Evolutionary conservation across 768 basidiomycete species (phyloP).

Genomic region (Naganishia randhawae): DNA sequence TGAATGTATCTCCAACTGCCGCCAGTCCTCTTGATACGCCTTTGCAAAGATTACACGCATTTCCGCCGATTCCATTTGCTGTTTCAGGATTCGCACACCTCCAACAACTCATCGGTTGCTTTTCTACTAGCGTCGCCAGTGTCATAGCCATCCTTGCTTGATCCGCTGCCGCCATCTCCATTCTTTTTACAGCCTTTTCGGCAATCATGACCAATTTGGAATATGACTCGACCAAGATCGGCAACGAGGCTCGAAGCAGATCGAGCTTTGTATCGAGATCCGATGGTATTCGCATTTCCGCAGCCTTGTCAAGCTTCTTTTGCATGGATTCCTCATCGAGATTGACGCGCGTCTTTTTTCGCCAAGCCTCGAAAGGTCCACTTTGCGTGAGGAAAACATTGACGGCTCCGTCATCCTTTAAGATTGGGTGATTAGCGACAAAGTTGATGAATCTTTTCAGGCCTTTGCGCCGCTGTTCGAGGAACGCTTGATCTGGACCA

Average conservation of each 20-base stretch:
- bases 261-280: slow-evolving; percentile 86
- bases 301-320: slow-evolving; percentile 51
- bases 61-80: slow-evolving; percentile 49
- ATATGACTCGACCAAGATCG: slow-evolving; percentile 80
- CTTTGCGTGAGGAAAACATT: slow-evolving; percentile 75
- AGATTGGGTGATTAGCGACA: slow-evolving; percentile 84
- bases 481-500: slow-evolving; percentile 81
- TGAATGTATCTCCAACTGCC: slow-evolving; percentile 52
- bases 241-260: slow-evolving; percentile 70
- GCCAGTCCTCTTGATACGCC: slow-evolving; percentile 71
- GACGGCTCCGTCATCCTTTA: slow-evolving; percentile 80
- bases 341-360: slow-evolving; percentile 69
- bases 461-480: slow-evolving; percentile 84
- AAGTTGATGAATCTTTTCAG: slow-evolving; percentile 74
- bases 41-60: slow-evolving; percentile 69
- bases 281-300: slow-evolving; percentile 88
- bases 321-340: slow-evolving; percentile 78
- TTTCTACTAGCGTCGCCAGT: slow-evolving; percentile 64
- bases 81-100: slow-evolving; percentile 54
- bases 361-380: slow-evolving; percentile 74
- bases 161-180: slow-evolving; percentile 88
- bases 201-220: slow-evolving; percentile 79
- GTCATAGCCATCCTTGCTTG: slow-evolving; percentile 74
- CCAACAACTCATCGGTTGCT: slow-evolving; percentile 60
- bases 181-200: slow-evolving; percentile 82